A percentile compares a stretch with the other conserved stretches of the same genome.
Conservation (phyloP, 2,329 filamentous ascomycete species). For the Plenodomus biglobosus region DNA sequence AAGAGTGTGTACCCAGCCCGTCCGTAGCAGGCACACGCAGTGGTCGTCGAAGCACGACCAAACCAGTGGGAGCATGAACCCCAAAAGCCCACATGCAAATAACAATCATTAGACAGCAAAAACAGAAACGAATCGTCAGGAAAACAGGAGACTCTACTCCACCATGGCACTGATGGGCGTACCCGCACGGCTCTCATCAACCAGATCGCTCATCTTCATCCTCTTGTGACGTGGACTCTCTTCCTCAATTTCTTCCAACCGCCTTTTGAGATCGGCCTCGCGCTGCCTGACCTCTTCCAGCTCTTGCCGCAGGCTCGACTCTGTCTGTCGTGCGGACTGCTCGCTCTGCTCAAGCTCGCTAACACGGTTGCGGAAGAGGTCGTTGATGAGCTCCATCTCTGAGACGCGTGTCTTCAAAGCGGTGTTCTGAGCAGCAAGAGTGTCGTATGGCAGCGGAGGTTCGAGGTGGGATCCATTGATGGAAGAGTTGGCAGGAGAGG, state of each 20-base stretch:
- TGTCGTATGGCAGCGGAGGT: constrained; percentile 75
- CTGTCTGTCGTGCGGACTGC: constrained; percentile 60
- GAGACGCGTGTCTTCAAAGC: constrained; percentile 92
- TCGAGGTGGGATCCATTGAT: constrained; percentile 66
- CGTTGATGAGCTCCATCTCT: constrained; percentile 91
- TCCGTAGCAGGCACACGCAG: constrained; percentile 6
- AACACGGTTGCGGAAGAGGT: constrained; percentile 67
- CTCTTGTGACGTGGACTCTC: constrained; percentile 57
- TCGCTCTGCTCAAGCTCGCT: constrained; percentile 76
- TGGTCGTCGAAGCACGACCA: background rate
- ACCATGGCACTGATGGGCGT: constrained; percentile 38
- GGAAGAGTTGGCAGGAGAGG: constrained; percentile 62
- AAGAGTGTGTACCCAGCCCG: constrained; percentile 10
- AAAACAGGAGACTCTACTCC: constrained; percentile 19
- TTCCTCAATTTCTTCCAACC: constrained; percentile 65
- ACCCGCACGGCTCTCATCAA: constrained; percentile 48
- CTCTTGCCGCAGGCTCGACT: constrained; percentile 60
- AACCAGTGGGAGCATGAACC: constrained; percentile 2
- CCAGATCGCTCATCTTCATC: constrained; percentile 58
- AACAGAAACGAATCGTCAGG: background rate
- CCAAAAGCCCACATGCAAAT: constrained; percentile 7
- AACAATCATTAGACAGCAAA: constrained; percentile 8
- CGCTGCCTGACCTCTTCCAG: constrained; percentile 74
- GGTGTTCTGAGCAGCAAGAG: constrained; percentile 76
- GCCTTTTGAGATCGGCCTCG: constrained; percentile 79